Evolutionary conservation across 768 basidiomycete genomes (phyloP), one percentile per base, ranked within the genome.

Genomic region (Lentinula raphanica): DNA sequence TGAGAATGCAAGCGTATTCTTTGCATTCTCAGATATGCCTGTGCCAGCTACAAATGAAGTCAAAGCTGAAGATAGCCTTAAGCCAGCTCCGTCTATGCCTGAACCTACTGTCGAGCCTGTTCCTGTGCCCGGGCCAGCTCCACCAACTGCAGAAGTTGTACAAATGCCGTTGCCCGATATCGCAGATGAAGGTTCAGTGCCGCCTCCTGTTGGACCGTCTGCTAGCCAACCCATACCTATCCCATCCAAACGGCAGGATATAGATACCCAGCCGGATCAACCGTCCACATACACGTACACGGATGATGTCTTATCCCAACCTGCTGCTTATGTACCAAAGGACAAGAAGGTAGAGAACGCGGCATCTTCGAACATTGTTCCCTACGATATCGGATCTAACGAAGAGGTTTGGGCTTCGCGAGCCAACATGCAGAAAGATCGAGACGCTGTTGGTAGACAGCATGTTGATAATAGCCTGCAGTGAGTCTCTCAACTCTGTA

Each of bases 1-100:
- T 31, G 48, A 58, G 58, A 50, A 58, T 32, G 39, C 49, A 3
- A 51, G 13, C 32, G 39, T 53, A 2, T 42, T 46, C 21, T 50
- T 31, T 13, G 42, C 53, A 9, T 53, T 58, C 45, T 39, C 38
- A 27, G 49, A 58, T 19, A 11, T 36, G 49, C 48, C 40, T 31
- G 48, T n/a, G 21, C 45, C 32, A 2, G 13, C 31, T 23, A 17
- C 56, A 7, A 25, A 15, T 39, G 45, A 32, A 46, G n/a, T 31
- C 15, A 6, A 9, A 13, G 32, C 35, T 3, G 46, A 49, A 1
- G 46, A 35, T 25, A n/a, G n/a, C n/a, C n/a, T n/a, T n/a, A 31
- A 25, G 12, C 28, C 23, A 27, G 44, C 12, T 3, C 17, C 32
- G 5, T 15, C 21, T 13, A n/a, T 19, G 12, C 3, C 35, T 21